Conservation (phyloP, 768 basidiomycete genomes). For the Austroboletus festivus region DNA sequence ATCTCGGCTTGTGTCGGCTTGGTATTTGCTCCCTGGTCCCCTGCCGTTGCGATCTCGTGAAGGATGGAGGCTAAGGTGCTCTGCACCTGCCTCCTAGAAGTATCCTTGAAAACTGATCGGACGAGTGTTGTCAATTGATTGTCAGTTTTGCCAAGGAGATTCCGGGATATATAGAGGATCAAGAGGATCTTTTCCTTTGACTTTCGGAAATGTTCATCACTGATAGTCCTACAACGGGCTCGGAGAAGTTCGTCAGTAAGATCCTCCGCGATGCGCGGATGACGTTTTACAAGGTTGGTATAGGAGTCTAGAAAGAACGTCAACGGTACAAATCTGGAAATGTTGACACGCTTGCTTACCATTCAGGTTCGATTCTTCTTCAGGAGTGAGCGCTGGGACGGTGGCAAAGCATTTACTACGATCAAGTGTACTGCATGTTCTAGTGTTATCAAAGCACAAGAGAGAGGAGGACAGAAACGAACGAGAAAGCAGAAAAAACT, state of each 20-base stretch:
- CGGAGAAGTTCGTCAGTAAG: conserved; percentile 19
- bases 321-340: neutral
- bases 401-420: conserved; percentile 14
- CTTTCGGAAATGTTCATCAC: conserved; percentile 18
- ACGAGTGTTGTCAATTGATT: conserved; percentile 12
- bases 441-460: neutral
- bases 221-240: conserved; percentile 12
- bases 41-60: conserved; percentile 5
- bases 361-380: conserved; percentile 12
- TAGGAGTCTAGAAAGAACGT: conserved; percentile 15
- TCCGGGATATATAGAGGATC: conserved; percentile 13
- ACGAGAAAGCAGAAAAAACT: conserved; percentile 26
- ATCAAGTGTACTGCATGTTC: conserved; percentile 15
- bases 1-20: conserved; percentile 13
- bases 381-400: conserved; percentile 10
- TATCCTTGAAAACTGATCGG: conserved; percentile 13
- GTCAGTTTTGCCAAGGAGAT: conserved; percentile 12
- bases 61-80: conserved; percentile 16
- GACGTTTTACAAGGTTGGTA: conserved; percentile 10
- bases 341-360: conserved; percentile 1
- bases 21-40: neutral
- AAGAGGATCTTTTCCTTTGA: conserved; percentile 26
- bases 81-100: conserved; percentile 11
- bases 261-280: conserved; percentile 18
- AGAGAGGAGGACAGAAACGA: conserved; percentile 3